A percentile compares a stretch with the other conserved stretches of the same genome.
phyloP scores from a whole-genome alignment of 768 basidiomycete genomes.

The Tylopilus subfusipes region DNA sequence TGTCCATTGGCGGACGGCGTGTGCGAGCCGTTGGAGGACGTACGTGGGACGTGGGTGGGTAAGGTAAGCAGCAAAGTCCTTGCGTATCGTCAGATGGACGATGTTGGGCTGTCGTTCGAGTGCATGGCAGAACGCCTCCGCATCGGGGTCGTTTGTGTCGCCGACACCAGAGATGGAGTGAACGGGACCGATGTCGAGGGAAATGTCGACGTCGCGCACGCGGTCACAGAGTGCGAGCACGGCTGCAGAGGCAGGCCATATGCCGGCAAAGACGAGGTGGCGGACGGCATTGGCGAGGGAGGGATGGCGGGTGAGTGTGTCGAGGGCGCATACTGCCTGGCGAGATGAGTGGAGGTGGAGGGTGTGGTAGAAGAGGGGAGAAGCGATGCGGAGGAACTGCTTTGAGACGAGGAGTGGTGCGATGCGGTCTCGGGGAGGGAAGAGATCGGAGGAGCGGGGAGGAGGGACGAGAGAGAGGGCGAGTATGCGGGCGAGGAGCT shows the following conservation, averaged over 20 bases:
- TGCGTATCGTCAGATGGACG: slow-evolving; percentile 50
- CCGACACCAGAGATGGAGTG: not conserved
- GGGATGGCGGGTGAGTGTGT: slow-evolving; percentile 37
- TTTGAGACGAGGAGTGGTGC: slow-evolving; percentile 51
- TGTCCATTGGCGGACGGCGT: slow-evolving; percentile 41
- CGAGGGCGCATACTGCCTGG: slow-evolving; percentile 39
- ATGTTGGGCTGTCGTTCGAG: slow-evolving; percentile 39
- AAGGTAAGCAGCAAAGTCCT: slow-evolving; percentile 49
- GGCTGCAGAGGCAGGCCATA: slow-evolving; percentile 39
- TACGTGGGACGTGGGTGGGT: slow-evolving; percentile 46
- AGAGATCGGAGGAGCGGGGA: slow-evolving; percentile 27
- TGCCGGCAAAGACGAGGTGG: slow-evolving; percentile 38
- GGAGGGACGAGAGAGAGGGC: slow-evolving; percentile 28
- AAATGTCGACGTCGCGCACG: slow-evolving; percentile 40
- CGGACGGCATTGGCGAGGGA: slow-evolving; percentile 40
- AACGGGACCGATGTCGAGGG: slow-evolving; percentile 23
- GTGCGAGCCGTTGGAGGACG: slow-evolving; percentile 45
- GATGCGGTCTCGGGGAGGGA: slow-evolving; percentile 22
- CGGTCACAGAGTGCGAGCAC: slow-evolving; percentile 33
- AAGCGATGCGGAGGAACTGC: slow-evolving; percentile 52
- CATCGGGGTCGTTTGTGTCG: slow-evolving; percentile 13
- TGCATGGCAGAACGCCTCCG: slow-evolving; percentile 39
- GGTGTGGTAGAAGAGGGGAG: slow-evolving; percentile 55
- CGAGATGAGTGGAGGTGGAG: slow-evolving; percentile 40
- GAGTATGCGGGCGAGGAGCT: slow-evolving; percentile 48